Base-by-base conservation (phyloP, 225 moss, liverwort and hornwort genomes). In the Bryoerythrophyllum caledonicum region DNA sequence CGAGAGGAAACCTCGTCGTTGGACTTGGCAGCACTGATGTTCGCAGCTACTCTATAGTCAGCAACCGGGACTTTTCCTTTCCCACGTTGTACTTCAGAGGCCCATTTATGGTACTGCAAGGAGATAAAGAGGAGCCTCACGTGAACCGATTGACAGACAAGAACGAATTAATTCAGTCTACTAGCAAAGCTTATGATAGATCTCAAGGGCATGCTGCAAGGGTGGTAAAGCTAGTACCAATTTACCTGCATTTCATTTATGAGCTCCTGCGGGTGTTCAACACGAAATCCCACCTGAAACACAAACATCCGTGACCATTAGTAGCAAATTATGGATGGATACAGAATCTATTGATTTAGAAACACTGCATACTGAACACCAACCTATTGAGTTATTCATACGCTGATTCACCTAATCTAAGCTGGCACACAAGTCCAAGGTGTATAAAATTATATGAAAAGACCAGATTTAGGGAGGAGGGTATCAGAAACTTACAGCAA, bases 231-330 rank as follows among this genome's bases (percentile, higher is more conserved):
- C n/a, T n/a, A n/a, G n/a, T 69, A 44, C n/a, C 13, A 48, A 57
- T 74, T 53, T 78, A 96, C 96, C 92, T 96, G 99, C 79, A 95
- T 89, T 83, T 99, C 95, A 74, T 99, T 95, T 71, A 99, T 89
- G 54, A 99, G 93, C 84, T 95, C 91, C 74, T 99, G 99, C 14
- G 99, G 99, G 81, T 99, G 99, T 84, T 99, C 99, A 61, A 99
- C 75, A 25, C 99, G 94, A 60, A 93, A 90, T 67, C 99, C 99
- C 76, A 97, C 92, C 96, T 96, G 85, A 9, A 35, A 79, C 49
- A 16, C 16, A 71, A 65, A 3, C 68, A 61, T 48, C 20, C 68
- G 38, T 38, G 10, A 80, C 44, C 56, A 60, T 77, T 51, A 80
- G 48, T 58, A 68, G 27, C 13, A 75, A 43, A 63, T 34, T 48